Evolutionary conservation across 2,329 filamentous ascomycete genomes (phyloP).

Genomic region (Sordariomycetes sp.): DNA sequence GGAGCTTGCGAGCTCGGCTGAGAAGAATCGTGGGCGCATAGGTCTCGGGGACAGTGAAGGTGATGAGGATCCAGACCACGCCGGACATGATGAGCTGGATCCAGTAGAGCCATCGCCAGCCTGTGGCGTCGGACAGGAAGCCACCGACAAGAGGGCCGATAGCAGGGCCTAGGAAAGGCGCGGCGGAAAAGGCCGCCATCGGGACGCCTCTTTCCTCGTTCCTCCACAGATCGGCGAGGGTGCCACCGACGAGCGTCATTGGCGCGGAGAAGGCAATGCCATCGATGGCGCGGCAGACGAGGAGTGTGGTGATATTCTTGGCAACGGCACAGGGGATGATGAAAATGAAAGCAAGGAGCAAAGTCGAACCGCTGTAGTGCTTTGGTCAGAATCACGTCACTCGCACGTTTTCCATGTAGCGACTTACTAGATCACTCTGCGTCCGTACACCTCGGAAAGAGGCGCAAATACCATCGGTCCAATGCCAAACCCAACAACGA

Average conservation of each 20-base stretch:
- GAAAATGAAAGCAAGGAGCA: conserved; percentile 66
- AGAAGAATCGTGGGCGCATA: conserved; percentile 74
- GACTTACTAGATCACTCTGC: conserved; percentile 57
- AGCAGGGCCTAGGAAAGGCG: conserved; percentile 74
- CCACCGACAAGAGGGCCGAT: conserved; percentile 71
- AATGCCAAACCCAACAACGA: conserved; percentile 74
- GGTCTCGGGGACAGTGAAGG: conserved; percentile 84
- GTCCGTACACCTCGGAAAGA: conserved; percentile 64
- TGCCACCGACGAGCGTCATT: conserved; percentile 80
- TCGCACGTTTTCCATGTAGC: no score
- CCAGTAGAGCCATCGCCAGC: conserved; percentile 85
- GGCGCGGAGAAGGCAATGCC: conserved; percentile 79
- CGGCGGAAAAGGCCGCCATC: conserved; percentile 78
- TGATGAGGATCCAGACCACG: conserved; percentile 64
- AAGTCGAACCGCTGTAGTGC: conserved; percentile 39
- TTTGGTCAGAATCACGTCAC: no score
- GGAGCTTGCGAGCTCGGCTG: conserved; percentile 59
- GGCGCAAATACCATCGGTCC: conserved; percentile 77
- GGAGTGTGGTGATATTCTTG: conserved; percentile 65
- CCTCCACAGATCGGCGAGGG: conserved; percentile 73
- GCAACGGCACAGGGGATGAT: conserved; percentile 72
- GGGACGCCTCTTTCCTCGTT: conserved; percentile 78
- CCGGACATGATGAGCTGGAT: conserved; percentile 70
- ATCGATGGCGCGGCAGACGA: conserved; percentile 69
- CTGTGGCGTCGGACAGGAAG: conserved; percentile 58